phyloP scores from a whole-genome alignment of 345 rosid genomes.

The Trapa incisa region DNA sequence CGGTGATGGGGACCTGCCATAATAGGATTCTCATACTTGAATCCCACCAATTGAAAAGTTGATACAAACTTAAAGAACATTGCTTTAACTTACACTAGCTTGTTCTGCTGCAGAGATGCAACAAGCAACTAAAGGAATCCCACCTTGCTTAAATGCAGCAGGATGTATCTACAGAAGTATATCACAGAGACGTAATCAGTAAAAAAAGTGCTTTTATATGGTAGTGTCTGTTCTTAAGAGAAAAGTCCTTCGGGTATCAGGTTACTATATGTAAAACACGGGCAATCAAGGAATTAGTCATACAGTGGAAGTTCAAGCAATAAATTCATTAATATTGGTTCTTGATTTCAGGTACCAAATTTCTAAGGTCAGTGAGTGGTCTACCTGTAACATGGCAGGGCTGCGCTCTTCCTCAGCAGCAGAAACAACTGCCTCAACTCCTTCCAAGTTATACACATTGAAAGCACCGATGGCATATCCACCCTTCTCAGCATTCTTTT shows the following conservation, averaged over 20 bases:
- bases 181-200: neutral
- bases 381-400: constrained; percentile 93
- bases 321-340: no score
- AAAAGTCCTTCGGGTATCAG: no score
- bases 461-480: constrained; percentile 95
- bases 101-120: constrained; percentile 79
- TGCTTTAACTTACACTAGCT: constrained; percentile 55
- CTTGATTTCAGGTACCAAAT: no score
- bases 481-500: constrained; percentile 74
- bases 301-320: no score
- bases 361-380: neutral
- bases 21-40: constrained; percentile 3
- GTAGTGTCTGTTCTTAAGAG: neutral
- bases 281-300: no score
- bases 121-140: constrained; percentile 67
- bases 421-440: constrained; percentile 84
- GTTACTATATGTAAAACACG: no score
- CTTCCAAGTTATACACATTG: constrained; percentile 91
- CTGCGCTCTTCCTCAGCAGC: constrained; percentile 92
- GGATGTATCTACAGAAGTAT: constrained; percentile 63
- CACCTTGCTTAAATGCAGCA: constrained; percentile 72
- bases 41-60: neutral
- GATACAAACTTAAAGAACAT: neutral
- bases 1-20: constrained; percentile 79
- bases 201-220: neutral